Evolutionary conservation across 306 rosid genomes (phyloP).

Genomic region (Castanospermum australe): DNA sequence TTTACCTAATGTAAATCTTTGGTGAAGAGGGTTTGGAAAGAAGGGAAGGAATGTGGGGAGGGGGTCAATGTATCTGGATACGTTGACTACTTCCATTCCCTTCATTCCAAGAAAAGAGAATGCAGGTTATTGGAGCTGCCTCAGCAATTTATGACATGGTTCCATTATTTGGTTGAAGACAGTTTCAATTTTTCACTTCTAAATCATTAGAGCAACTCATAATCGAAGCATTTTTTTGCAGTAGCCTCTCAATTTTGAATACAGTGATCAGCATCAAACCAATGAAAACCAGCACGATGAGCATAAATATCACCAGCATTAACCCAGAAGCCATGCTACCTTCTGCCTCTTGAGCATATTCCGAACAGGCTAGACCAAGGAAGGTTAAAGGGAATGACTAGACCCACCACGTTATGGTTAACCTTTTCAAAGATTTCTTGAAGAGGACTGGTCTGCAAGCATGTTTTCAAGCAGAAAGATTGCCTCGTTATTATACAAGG

Average conservation of each 20-base stretch:
- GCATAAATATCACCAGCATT: constrained; percentile 34
- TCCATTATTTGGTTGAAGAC: neutral
- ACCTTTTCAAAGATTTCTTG: constrained; percentile 52
- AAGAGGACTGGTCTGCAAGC: constrained; percentile 53
- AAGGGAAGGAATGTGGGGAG: neutral
- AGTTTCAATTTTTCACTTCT: constrained; percentile 11
- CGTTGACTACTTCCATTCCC: neutral
- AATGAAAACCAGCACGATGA: constrained; percentile 41
- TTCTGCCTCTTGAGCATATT: constrained; percentile 43
- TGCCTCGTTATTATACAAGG: neutral
- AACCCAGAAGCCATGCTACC: constrained; percentile 29
- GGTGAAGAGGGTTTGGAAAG: neutral
- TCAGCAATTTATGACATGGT: neutral
- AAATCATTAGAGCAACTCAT: no score
- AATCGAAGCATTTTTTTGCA: constrained; percentile 15
- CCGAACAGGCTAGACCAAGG: constrained; percentile 45
- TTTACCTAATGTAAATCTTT: neutral
- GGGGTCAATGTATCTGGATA: neutral
- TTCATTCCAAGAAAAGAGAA: neutral
- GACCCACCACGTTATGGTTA: constrained; percentile 50
- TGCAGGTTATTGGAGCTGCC: neutral
- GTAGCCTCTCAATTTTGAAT: constrained; percentile 33
- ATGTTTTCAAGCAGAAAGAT: constrained; percentile 13
- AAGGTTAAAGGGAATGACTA: constrained; percentile 53
- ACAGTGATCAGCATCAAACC: constrained; percentile 43